A percentile compares a stretch with the other conserved stretches of the same genome.
These are phyloP conservation scores for Trypanosoma melophagium DNA, from an alignment of 208 protist species.

Conservation along the genomic window DNA sequence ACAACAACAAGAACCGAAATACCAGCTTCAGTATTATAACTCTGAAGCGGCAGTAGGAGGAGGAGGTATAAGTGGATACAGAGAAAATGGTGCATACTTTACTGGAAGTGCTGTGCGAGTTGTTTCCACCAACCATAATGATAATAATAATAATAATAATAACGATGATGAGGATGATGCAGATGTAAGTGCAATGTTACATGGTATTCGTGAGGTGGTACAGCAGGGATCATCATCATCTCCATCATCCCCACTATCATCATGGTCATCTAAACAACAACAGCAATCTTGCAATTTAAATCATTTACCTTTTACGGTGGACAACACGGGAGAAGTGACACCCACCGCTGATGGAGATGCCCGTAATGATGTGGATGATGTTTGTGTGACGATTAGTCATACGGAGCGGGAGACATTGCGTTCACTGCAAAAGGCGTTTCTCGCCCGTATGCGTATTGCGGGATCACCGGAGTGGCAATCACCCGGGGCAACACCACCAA, in stretches of 20 bases:
- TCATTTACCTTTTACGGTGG: conserved; percentile 9
- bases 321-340: neutral
- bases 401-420: conserved; percentile 51
- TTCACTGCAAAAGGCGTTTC: conserved; percentile 49
- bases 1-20: neutral
- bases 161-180: conserved; percentile 29
- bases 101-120: no score
- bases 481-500: conserved; percentile 5
- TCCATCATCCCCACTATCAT: neutral
- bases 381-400: conserved; percentile 52
- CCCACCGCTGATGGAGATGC: neutral
- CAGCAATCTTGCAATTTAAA: conserved; percentile 23
- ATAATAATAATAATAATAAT: neutral
- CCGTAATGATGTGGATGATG: neutral
- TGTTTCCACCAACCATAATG: neutral
- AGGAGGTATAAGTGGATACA: no score
- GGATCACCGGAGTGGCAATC: conserved; percentile 29
- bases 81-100: no score
- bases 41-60: neutral
- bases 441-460: conserved; percentile 25
- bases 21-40: neutral
- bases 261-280: no score
- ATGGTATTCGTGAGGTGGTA: conserved; percentile 21
- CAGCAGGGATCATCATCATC: conserved; percentile 14
- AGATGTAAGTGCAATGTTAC: conserved; percentile 27